These are phyloP conservation scores for Nannochloropsis oceanica DNA, from an alignment of 108 stramenopile genomes.

Conservation along the genomic window DNA sequence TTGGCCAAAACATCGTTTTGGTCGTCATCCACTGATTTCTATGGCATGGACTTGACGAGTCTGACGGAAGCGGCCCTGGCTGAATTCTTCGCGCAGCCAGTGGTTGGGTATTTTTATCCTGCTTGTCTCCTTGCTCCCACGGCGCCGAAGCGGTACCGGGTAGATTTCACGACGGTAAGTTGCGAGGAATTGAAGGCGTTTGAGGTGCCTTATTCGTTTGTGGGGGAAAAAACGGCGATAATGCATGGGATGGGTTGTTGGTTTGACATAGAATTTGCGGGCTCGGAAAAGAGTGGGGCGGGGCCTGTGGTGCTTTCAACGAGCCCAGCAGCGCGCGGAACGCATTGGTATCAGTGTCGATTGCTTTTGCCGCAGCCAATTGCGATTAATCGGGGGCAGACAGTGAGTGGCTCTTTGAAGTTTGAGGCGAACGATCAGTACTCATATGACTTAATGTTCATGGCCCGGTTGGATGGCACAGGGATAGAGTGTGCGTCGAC, in stretches of 20 bases:
- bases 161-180: conserved; percentile 37
- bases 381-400: conserved; percentile 43
- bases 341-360: conserved; percentile 52
- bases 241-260: conserved; percentile 48
- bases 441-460: conserved; percentile 38
- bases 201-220: conserved; percentile 20
- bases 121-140: background rate
- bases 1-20: conserved; percentile 38
- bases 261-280: conserved; percentile 47
- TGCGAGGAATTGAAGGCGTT: conserved; percentile 23
- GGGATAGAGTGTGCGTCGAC: conserved; percentile 4
- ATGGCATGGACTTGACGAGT: conserved; percentile 41
- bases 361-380: conserved; percentile 40
- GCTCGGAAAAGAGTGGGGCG: conserved; percentile 16
- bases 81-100: conserved; percentile 46
- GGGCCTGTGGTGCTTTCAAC: conserved; percentile 31
- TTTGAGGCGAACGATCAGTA: conserved; percentile 47
- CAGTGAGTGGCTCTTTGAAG: conserved; percentile 26
- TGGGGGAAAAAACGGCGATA: conserved; percentile 32
- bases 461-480: conserved; percentile 35
- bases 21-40: conserved; percentile 35
- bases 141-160: background rate
- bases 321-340: background rate
- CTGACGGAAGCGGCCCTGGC: conserved; percentile 21
- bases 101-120: conserved; percentile 44